Conservation (phyloP, 176 grass and related monocot species). For the Juncus effusus region DNA sequence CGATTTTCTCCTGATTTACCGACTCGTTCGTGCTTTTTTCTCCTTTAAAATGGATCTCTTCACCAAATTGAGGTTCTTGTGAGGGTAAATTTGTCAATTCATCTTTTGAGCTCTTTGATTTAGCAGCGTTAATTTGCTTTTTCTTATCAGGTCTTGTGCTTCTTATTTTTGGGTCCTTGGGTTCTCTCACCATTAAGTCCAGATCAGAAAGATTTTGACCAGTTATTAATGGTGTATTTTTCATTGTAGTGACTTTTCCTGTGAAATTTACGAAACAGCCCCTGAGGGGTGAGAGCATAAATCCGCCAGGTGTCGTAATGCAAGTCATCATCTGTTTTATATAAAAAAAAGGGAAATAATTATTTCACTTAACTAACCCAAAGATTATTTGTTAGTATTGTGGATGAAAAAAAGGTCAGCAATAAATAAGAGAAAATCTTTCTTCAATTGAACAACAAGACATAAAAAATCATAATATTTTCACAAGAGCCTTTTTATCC, state of each 20-base stretch:
- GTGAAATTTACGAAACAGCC: conserved; percentile 50
- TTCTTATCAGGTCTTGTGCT: conserved; percentile 47
- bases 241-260: conserved; percentile 48
- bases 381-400: background rate
- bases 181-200: conserved; percentile 22
- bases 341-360: conserved; percentile 13
- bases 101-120: conserved; percentile 36
- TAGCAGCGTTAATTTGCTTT: conserved; percentile 40
- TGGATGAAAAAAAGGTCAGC: background rate
- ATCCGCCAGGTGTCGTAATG: conserved; percentile 58
- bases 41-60: conserved; percentile 36
- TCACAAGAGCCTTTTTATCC: conserved; percentile 28
- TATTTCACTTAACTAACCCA: conserved; percentile 2
- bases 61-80: conserved; percentile 24
- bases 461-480: conserved; percentile 1
- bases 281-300: conserved; percentile 66
- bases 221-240: conserved; percentile 35
- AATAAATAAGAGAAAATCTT: background rate
- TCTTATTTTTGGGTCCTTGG: conserved; percentile 45
- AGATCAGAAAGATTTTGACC: conserved; percentile 16
- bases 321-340: conserved; percentile 78
- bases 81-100: conserved; percentile 31
- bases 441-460: too few species aligned
- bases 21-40: conserved; percentile 27
- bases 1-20: conserved; percentile 36